Base-by-base conservation (phyloP, 345 rosid genomes). In the Camelina laxa region DNA sequence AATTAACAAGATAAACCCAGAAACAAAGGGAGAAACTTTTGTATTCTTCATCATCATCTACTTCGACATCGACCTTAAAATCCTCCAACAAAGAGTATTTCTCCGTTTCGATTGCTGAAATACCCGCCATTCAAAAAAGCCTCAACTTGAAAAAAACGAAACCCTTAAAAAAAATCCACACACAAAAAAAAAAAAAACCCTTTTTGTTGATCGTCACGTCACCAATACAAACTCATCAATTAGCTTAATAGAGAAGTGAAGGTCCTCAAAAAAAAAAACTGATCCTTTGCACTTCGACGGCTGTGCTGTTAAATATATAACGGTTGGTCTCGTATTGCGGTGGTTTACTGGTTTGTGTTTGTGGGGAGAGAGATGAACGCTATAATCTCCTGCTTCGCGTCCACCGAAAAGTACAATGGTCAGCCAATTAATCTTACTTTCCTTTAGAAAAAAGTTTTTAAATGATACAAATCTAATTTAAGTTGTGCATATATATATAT, bases 1-100 rank as follows among this genome's bases (percentile, higher is more conserved):
- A 68, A 60, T 79, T 60, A 58, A 85, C 61, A 62, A 89, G 85
- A 74, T 81, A 89, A 80, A 84, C 77, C 96, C 92, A 89, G 74
- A 82, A 87, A 81, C 84, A 85, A 44, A 89, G 74, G n/a, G 57
- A 75, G 71, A 86, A 82, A 64, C 60, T 61, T 57, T 67, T 83
- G 65, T 69, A 81, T 57, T 77, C 76, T 63, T 79, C 78, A 47
- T 77, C 78, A 47, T 77, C 75, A 44, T 79, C 71, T 49, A 70
- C 82, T 62, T 82, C 86, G 51, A 83, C 59, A 64, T 77, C 79
- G 21, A 79, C 53, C 9, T 66, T 69, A 27, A 84, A 82, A 79
- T 82, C 83, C 53, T 82, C 75, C 14, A 88, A 81, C 76, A 75
- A 42, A 51, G 54, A 65, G 80, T 86, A 86, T 63, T 74, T 77